Evolutionary conservation across 768 basidiomycete species (phyloP).

Genomic region (Suillus bovinus): DNA sequence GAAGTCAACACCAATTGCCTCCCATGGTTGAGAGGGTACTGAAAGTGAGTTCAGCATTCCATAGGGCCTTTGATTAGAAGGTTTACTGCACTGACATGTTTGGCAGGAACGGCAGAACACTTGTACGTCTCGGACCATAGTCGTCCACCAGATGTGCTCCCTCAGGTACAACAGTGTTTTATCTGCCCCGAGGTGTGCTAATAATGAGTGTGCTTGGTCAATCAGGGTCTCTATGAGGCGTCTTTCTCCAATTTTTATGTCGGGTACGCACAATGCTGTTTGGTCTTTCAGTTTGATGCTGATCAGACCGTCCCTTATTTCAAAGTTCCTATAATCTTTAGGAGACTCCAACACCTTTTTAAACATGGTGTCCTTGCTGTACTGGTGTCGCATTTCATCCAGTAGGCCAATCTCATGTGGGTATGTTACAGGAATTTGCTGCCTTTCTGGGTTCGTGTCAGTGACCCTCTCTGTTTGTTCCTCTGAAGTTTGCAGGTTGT

Average conservation of each 20-base stretch:
- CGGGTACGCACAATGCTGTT: slow-evolving; percentile 28
- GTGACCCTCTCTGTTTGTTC: too few relatives aligned
- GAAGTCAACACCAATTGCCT: slow-evolving; percentile 42
- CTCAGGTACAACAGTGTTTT: slow-evolving; percentile 37
- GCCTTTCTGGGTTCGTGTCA: too few relatives aligned
- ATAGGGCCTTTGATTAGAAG: too few relatives aligned
- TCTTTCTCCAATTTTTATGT: slow-evolving; percentile 8
- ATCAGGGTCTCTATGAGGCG: slow-evolving; percentile 35
- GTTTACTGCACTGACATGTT: too few relatives aligned
- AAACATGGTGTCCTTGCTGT: slow-evolving; percentile 2
- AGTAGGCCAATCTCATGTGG: not conserved
- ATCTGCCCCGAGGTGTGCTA: slow-evolving; percentile 37
- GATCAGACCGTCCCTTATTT: slow-evolving; percentile 18
- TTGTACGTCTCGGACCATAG: slow-evolving; percentile 29
- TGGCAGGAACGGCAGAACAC: slow-evolving; percentile 24
- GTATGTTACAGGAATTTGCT: not conserved
- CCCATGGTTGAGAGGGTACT: slow-evolving; percentile 32
- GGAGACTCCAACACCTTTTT: slow-evolving; percentile 22
- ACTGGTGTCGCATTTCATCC: slow-evolving; percentile 12
- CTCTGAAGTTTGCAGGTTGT: too few relatives aligned
- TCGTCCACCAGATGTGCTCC: slow-evolving; percentile 43
- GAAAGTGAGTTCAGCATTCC: too few relatives aligned
- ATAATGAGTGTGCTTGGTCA: slow-evolving; percentile 36
- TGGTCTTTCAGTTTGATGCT: slow-evolving; percentile 13
- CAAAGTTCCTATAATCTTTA: slow-evolving; percentile 27